These are phyloP conservation scores for Keithomyces neogunnii DNA, from an alignment of 2,329 filamentous ascomycete genomes.

Conservation along the genomic window DNA sequence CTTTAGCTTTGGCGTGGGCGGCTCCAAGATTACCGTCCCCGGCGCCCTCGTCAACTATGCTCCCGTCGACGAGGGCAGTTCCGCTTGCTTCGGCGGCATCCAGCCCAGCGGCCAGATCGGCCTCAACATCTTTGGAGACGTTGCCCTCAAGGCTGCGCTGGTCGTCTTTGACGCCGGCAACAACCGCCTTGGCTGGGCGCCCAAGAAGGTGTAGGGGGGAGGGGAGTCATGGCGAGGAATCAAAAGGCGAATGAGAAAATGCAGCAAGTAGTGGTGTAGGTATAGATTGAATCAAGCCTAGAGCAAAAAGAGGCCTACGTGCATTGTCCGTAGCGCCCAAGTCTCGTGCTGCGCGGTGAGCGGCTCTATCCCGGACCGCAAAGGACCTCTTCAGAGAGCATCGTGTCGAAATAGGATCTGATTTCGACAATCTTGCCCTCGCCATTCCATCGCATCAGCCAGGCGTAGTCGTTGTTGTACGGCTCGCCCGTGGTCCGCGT, in stretches of 20 bases:
- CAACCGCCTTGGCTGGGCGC: slow-evolving; percentile 33
- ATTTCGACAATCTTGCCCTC: slow-evolving; percentile 16
- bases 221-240: no score
- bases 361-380: neutral
- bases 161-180: slow-evolving; percentile 48
- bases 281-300: neutral
- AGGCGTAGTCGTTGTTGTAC: slow-evolving; percentile 17
- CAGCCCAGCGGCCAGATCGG: slow-evolving; percentile 41
- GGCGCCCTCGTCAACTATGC: slow-evolving; percentile 45
- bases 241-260: no score
- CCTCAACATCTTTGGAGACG: slow-evolving; percentile 54
- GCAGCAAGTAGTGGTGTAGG: no score
- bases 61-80: slow-evolving; percentile 27
- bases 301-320: neutral
- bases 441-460: slow-evolving; percentile 15
- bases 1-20: slow-evolving; percentile 46
- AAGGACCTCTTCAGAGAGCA: slow-evolving; percentile 13
- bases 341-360: neutral
- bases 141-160: slow-evolving; percentile 51
- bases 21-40: slow-evolving; percentile 45
- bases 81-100: slow-evolving; percentile 58
- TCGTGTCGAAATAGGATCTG: slow-evolving; percentile 15
- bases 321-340: neutral
- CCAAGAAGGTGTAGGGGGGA: neutral
- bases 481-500: slow-evolving; percentile 11